Evolutionary conservation across 805 yeast species (phyloP).

Genomic region (Teunomyces gatunensis): DNA sequence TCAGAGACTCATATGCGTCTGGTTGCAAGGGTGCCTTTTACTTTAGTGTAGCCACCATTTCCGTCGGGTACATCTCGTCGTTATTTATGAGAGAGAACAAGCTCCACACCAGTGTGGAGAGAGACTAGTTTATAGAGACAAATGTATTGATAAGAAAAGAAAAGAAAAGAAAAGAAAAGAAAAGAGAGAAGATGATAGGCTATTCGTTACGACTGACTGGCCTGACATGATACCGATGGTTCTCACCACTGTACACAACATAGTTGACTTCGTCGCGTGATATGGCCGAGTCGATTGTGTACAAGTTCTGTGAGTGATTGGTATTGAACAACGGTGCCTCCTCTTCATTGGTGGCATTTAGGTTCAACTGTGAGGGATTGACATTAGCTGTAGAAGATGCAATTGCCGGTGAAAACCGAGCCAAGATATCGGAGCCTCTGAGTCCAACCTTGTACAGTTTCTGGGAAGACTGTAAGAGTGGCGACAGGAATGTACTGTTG

Average conservation of each 20-base stretch:
- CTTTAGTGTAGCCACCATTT: slow-evolving; percentile 43
- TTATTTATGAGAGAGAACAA: slow-evolving; percentile 56
- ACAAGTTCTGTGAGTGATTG: slow-evolving; percentile 11
- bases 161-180: not conserved
- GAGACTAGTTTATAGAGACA: slow-evolving; percentile 22
- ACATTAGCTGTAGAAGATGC: slow-evolving; percentile 2
- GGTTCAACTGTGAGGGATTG: slow-evolving; percentile 13
- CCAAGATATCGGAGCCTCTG: slow-evolving; percentile 9
- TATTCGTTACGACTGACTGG: not conserved
- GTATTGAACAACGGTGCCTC: slow-evolving; percentile 5
- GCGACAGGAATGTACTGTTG: slow-evolving; percentile 5
- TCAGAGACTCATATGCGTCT: slow-evolving; percentile 49
- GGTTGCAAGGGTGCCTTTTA: slow-evolving; percentile 55
- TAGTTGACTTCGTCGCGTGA: slow-evolving; percentile 6
- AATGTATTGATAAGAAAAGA: not conserved
- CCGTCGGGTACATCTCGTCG: slow-evolving; percentile 40
- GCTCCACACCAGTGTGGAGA: slow-evolving; percentile 50
- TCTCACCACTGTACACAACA: slow-evolving; percentile 16
- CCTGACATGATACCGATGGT: slow-evolving; percentile 21
- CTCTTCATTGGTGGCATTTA: slow-evolving; percentile 11
- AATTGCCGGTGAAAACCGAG: slow-evolving; percentile 14
- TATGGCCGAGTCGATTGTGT: slow-evolving; percentile 4
- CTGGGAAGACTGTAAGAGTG: slow-evolving; percentile 2
- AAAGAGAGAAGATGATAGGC: not conserved
- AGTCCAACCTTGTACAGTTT: slow-evolving; percentile 10